phyloP scores from a whole-genome alignment of 768 basidiomycete genomes.

The Collybiopsis confluens region DNA sequence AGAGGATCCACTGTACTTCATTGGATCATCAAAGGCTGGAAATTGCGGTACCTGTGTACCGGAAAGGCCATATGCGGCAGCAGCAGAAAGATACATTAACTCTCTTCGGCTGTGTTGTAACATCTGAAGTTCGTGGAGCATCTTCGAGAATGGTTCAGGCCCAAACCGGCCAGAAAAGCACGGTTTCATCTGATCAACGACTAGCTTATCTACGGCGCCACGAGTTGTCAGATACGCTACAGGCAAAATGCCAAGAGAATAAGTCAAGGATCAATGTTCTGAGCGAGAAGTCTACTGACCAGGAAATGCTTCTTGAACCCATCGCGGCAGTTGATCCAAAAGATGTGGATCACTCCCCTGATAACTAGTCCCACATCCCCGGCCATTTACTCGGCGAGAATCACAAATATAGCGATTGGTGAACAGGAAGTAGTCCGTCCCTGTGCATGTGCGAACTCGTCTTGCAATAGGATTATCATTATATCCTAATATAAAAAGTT shows the following conservation, averaged over 20 bases:
- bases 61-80: neutral
- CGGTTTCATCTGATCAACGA: conserved; percentile 13
- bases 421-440: conserved; percentile 11
- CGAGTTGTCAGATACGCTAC: conserved; percentile 11
- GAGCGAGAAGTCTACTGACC: neutral
- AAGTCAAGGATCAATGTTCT: neutral
- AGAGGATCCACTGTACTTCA: conserved; percentile 1
- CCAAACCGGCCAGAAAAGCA: conserved; percentile 13
- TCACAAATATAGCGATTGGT: conserved; percentile 9
- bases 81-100: conserved; percentile 11
- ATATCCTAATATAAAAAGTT: conserved; percentile 2
- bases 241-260: too few relatives aligned
- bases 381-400: neutral
- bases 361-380: conserved; percentile 10
- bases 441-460: conserved; percentile 7
- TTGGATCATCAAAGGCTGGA: conserved; percentile 4
- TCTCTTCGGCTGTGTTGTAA: conserved; percentile 13
- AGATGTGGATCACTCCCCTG: conserved; percentile 13
- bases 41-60: neutral
- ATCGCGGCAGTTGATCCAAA: conserved; percentile 7
- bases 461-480: conserved; percentile 9
- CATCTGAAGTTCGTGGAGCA: conserved; percentile 12
- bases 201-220: conserved; percentile 8
- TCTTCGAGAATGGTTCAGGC: conserved; percentile 14
- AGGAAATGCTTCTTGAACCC: conserved; percentile 14